Evolutionary conservation across 2,329 filamentous ascomycete genomes (phyloP).

Genomic region (Juglanconis juglandina): DNA sequence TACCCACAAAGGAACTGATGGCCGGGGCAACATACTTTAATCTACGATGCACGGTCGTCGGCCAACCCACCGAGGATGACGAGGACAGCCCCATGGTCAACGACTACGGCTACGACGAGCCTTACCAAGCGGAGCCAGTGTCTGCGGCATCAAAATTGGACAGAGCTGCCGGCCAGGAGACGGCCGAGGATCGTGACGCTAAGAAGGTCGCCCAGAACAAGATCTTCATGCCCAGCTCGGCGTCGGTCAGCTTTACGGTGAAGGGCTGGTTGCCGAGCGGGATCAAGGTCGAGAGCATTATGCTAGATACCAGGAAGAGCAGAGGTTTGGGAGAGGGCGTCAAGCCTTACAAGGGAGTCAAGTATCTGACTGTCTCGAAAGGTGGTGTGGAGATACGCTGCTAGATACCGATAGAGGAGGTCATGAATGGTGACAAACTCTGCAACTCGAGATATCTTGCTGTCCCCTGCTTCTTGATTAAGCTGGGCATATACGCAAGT

Average conservation of each 20-base stretch:
- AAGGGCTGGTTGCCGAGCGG: slow-evolving; percentile 68
- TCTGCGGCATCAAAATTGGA: slow-evolving; percentile 32
- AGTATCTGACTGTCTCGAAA: slow-evolving; percentile 80
- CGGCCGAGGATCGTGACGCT: slow-evolving; percentile 45
- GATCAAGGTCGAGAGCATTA: slow-evolving; percentile 64
- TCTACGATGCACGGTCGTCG: slow-evolving; percentile 76
- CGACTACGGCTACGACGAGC: slow-evolving; percentile 53
- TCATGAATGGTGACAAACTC: background rate
- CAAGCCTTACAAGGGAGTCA: slow-evolving; percentile 96
- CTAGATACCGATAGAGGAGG: slow-evolving; percentile 25
- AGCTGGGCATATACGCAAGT: no score
- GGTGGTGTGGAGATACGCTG: slow-evolving; percentile 63
- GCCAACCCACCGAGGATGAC: slow-evolving; percentile 49
- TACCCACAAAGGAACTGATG: slow-evolving; percentile 72
- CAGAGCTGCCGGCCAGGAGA: slow-evolving; percentile 29
- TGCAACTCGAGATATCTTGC: background rate
- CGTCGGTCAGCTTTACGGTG: slow-evolving; percentile 67
- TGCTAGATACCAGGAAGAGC: slow-evolving; percentile 73
- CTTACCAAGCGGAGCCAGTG: slow-evolving; percentile 49
- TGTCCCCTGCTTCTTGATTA: no score
- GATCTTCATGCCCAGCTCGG: slow-evolving; percentile 76
- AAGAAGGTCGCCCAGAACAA: slow-evolving; percentile 65
- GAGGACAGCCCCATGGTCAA: slow-evolving; percentile 44
- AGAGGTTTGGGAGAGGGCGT: slow-evolving; percentile 81
- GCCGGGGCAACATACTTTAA: slow-evolving; percentile 66